Conservation (phyloP, 148 eudicot genomes). For the Vaccinium corymbosum region DNA sequence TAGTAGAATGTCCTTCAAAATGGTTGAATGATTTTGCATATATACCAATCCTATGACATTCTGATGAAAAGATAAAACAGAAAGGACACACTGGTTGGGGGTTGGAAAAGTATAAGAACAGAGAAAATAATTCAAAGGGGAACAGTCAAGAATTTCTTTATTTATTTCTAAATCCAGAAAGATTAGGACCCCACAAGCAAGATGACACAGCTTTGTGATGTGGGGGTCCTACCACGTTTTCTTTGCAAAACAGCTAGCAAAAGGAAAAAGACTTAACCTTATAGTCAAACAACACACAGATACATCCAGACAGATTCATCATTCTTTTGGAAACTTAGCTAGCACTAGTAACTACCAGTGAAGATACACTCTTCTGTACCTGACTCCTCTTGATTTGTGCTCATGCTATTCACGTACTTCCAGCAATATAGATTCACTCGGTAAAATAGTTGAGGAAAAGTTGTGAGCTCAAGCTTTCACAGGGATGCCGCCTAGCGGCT, state of each 20-base stretch:
- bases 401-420: not conserved
- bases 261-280: constrained; percentile 25
- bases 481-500: constrained; percentile 30
- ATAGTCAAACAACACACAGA: constrained; percentile 38
- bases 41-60: constrained; percentile 24
- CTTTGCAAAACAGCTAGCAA: constrained; percentile 21
- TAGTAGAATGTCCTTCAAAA: constrained; percentile 13
- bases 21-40: constrained; percentile 7
- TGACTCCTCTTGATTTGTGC: constrained; percentile 12
- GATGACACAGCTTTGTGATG: constrained; percentile 14
- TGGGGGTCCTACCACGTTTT: constrained; percentile 21
- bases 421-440: not conserved
- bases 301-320: constrained; percentile 28
- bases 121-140: not conserved
- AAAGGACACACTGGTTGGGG: not conserved
- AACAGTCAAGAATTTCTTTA: not conserved
- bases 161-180: not conserved
- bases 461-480: constrained; percentile 14
- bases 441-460: not conserved
- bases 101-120: not conserved
- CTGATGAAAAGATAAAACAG: constrained; percentile 16
- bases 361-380: constrained; percentile 19
- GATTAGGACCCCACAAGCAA: not conserved
- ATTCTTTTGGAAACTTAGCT: constrained; percentile 24
- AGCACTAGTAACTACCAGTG: constrained; percentile 12